phyloP scores from a whole-genome alignment of 2,329 filamentous ascomycete species.

The Pleurostoma richardsiae region DNA sequence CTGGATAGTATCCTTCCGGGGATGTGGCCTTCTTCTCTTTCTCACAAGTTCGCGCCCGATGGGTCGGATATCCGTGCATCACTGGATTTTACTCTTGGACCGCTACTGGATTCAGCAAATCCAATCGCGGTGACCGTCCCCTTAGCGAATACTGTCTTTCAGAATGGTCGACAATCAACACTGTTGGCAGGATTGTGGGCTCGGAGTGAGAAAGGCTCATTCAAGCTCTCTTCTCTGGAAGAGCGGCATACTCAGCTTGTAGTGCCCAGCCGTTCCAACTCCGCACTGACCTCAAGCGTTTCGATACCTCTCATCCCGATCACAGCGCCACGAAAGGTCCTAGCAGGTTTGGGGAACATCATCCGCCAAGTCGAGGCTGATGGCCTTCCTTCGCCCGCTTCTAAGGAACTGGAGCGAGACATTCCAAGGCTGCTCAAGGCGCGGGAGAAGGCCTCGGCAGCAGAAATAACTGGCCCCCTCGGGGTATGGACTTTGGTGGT shows the following conservation, averaged over 20 bases:
- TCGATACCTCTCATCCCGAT: constrained; percentile 54
- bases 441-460: constrained; percentile 18
- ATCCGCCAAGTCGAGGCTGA: constrained; percentile 56
- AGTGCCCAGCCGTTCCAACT: background rate
- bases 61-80: too few species aligned
- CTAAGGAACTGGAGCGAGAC: constrained; percentile 62
- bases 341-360: constrained; percentile 72
- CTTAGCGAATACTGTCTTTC: constrained; percentile 73
- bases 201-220: background rate
- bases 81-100: too few species aligned
- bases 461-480: constrained; percentile 33
- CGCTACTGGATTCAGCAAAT: constrained; percentile 11
- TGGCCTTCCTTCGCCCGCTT: constrained; percentile 52
- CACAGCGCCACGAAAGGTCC: constrained; percentile 56
- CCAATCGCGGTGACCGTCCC: constrained; percentile 46
- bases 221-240: background rate
- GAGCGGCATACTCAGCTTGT: background rate
- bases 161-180: constrained; percentile 36
- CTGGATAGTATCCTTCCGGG: constrained; percentile 34
- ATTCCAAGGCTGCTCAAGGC: constrained; percentile 55
- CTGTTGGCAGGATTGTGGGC: constrained; percentile 3
- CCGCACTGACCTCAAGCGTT: background rate
- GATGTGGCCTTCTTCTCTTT: constrained; percentile 28
- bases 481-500: constrained; percentile 71
- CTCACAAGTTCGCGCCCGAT: too few species aligned